Percentiles rank a stretch among this genome's conserved stretches.
Conservation (phyloP, 805 yeast genomes). For the Saccharomycopsis sp. region DNA sequence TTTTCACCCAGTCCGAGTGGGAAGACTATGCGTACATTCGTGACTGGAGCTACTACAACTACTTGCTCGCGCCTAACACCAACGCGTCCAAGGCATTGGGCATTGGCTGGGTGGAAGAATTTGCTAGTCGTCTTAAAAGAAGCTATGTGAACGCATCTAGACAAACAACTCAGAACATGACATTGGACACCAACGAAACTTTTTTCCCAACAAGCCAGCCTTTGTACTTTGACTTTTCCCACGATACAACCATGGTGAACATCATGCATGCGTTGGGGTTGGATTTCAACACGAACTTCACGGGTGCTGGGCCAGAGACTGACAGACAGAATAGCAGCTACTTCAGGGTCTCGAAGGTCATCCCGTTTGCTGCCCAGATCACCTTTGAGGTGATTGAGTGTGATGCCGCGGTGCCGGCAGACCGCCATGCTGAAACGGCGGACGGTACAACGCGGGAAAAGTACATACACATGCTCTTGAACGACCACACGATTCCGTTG, state of each 20-base stretch:
- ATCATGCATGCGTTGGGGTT: conserved; percentile 60
- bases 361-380: conserved; percentile 23
- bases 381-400: conserved; percentile 22
- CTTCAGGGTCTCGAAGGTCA: conserved; percentile 18
- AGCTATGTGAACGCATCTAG: background rate
- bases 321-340: conserved; percentile 7
- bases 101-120: conserved; percentile 41
- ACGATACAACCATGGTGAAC: conserved; percentile 60
- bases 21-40: conserved; percentile 49
- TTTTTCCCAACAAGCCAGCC: conserved; percentile 37
- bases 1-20: conserved; percentile 62
- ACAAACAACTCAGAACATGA: conserved; percentile 35
- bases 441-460: background rate
- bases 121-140: conserved; percentile 14
- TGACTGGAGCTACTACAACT: conserved; percentile 52
- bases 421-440: conserved; percentile 11
- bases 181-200: conserved; percentile 25
- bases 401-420: conserved; percentile 20
- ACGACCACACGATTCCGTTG: conserved; percentile 21
- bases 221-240: conserved; percentile 63
- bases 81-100: conserved; percentile 59
- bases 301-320: background rate
- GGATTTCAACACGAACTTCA: conserved; percentile 13
- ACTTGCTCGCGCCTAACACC: conserved; percentile 34
- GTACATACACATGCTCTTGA: conserved; percentile 22